A percentile compares a stretch with the other conserved stretches of the same genome.
These are phyloP conservation scores for Paracamarosporium sp. DNA, from an alignment of 2,329 filamentous ascomycete genomes.

Conservation along the genomic window DNA sequence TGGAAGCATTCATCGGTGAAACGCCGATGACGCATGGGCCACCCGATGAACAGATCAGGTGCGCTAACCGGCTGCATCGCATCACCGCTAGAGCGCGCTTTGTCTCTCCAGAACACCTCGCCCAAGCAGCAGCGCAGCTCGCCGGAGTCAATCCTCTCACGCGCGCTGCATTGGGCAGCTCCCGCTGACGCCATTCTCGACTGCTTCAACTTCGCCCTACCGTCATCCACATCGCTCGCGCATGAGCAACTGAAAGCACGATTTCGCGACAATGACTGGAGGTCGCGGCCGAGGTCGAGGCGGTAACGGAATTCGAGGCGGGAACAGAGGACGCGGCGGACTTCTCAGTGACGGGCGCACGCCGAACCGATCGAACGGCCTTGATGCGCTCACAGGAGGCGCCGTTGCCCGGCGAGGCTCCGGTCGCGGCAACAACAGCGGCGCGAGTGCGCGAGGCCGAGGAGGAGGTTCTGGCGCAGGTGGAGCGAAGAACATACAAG, in stretches of 20 bases:
- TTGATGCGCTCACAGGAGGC: conserved; percentile 2
- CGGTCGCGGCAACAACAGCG: not conserved
- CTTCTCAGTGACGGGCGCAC: not conserved
- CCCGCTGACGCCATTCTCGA: not conserved
- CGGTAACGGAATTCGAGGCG: not conserved
- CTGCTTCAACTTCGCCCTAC: not conserved
- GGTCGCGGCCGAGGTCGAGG: conserved; percentile 1
- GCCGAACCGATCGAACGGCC: not conserved
- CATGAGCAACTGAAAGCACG: not conserved
- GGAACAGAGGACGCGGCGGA: not conserved
- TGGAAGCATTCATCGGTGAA: no score
- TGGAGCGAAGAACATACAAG: not conserved
- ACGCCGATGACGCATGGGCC: not conserved
- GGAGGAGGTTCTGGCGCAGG: not conserved
- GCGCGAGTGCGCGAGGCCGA: not conserved
- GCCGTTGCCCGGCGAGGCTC: not conserved
- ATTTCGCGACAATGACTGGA: conserved; percentile 5
- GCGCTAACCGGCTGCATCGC: not conserved
- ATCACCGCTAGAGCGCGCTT: not conserved
- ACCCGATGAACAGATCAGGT: not conserved
- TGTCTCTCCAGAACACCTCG: not conserved
- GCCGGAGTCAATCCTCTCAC: not conserved
- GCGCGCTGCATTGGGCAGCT: conserved; percentile 2
- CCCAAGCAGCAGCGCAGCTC: conserved; percentile 4
- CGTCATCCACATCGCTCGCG: not conserved